phyloP scores from a whole-genome alignment of 1,284 basidiomycete species.

The Microbotryomycetes sp. region DNA sequence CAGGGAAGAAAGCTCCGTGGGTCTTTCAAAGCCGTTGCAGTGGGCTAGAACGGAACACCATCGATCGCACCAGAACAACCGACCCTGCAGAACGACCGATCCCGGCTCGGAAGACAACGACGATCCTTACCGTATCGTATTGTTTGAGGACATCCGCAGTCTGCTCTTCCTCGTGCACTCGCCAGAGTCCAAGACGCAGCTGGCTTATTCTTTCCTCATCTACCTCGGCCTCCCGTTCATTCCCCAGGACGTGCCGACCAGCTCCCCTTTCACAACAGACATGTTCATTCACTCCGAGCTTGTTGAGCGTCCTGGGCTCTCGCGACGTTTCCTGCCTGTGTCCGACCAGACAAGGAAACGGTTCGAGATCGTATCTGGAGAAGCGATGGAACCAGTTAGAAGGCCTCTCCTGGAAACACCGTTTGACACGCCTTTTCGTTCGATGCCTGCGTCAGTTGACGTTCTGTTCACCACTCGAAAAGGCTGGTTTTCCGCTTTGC shows the following conservation, averaged over 20 bases:
- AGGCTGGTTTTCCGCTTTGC: slow-evolving; percentile 42
- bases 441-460: slow-evolving; percentile 31
- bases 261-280: slow-evolving; percentile 40
- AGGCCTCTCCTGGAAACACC: slow-evolving; percentile 24
- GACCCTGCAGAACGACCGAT: slow-evolving; percentile 57
- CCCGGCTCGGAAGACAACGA: slow-evolving; percentile 47
- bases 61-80: slow-evolving; percentile 45
- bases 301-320: slow-evolving; percentile 26
- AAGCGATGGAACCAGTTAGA: slow-evolving; percentile 43
- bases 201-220: slow-evolving; percentile 68
- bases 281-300: slow-evolving; percentile 40
- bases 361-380: slow-evolving; percentile 41
- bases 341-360: slow-evolving; percentile 8
- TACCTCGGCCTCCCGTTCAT: slow-evolving; percentile 59
- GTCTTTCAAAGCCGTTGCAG: slow-evolving; percentile 27
- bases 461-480: slow-evolving; percentile 22
- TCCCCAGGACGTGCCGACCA: slow-evolving; percentile 43
- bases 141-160: slow-evolving; percentile 70
- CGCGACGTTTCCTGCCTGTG: slow-evolving; percentile 34
- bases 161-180: slow-evolving; percentile 58
- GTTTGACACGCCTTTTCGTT: slow-evolving; percentile 32
- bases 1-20: not conserved
- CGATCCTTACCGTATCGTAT: slow-evolving; percentile 69
- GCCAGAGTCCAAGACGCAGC: slow-evolving; percentile 51
- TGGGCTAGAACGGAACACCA: slow-evolving; percentile 61